Conservation (phyloP, 2,329 filamentous ascomycete genomes). For the Hortaea werneckii region DNA sequence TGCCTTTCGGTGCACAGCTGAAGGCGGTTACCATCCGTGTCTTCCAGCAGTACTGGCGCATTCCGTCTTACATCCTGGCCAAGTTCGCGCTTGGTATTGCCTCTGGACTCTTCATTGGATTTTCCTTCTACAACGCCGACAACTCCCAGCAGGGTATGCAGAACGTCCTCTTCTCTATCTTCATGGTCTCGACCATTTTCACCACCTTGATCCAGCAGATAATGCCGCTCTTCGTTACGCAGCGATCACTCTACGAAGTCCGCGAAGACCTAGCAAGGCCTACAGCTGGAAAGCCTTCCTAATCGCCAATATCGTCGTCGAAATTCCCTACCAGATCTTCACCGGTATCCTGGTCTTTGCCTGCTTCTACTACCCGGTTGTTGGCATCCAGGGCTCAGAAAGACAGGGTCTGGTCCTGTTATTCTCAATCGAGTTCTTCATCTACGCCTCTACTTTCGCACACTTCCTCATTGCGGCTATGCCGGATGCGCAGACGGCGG, state of each 20-base stretch:
- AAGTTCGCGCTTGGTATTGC: conserved; percentile 47
- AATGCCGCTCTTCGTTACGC: conserved; percentile 49
- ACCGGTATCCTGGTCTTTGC: conserved; percentile 54
- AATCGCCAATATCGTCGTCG: conserved; percentile 59
- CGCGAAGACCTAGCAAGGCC: conserved; percentile 55
- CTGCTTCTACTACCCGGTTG: conserved; percentile 54
- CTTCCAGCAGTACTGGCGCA: conserved; percentile 37
- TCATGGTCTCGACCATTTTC: conserved; percentile 34
- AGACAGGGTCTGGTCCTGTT: conserved; percentile 57
- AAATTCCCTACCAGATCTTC: conserved; percentile 57
- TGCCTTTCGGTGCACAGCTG: conserved; percentile 29
- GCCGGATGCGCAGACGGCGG: conserved; percentile 58
- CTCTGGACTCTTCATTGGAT: conserved; percentile 39
- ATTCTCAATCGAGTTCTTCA: conserved; percentile 54
- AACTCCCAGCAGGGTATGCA: conserved; percentile 33
- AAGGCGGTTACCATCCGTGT: conserved; percentile 30
- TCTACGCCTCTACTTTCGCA: conserved; percentile 63
- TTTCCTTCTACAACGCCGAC: conserved; percentile 34
- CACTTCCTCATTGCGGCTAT: conserved; percentile 64
- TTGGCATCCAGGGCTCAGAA: conserved; percentile 33
- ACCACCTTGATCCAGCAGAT: conserved; percentile 46
- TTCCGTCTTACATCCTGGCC: conserved; percentile 41
- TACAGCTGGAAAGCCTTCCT: conserved; percentile 71
- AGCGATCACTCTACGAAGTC: conserved; percentile 49
- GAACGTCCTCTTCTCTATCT: conserved; percentile 39